phyloP scores from a whole-genome alignment of 148 eudicot species.

The Chenopodium berlandieri region DNA sequence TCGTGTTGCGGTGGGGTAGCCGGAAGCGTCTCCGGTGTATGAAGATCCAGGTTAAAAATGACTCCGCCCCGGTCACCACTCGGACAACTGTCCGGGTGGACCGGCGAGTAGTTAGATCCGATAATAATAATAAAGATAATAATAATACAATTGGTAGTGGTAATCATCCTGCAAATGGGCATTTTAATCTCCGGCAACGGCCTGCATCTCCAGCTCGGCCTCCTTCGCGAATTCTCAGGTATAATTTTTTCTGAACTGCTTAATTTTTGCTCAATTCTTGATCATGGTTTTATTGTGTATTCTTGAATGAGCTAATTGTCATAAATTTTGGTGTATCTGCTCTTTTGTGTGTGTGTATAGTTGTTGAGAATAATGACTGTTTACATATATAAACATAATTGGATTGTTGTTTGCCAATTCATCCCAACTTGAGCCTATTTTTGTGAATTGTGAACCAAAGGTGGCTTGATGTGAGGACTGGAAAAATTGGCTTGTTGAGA shows the following conservation, averaged over 20 bases:
- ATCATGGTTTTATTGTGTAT: not conserved
- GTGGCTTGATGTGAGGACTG: not conserved
- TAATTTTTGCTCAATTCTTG: not conserved
- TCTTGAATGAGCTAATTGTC: not conserved
- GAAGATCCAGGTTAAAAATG: constrained; percentile 71
- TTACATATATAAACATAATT: no score
- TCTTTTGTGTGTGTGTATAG: not conserved
- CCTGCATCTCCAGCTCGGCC: not conserved
- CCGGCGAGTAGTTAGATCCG: constrained; percentile 44
- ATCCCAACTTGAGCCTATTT: not conserved
- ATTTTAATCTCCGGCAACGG: not conserved
- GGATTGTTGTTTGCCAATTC: not conserved
- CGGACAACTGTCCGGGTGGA: constrained; percentile 51
- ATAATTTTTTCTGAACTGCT: not conserved
- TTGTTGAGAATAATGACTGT: not conserved
- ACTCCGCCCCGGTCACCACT: constrained; percentile 32
- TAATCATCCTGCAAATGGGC: not conserved
- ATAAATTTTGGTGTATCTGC: not conserved
- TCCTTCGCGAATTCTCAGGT: not conserved
- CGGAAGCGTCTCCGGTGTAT: constrained; percentile 74
- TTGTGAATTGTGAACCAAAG: not conserved
- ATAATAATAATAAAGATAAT: no score
- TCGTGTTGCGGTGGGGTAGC: constrained; percentile 83
- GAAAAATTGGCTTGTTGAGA: not conserved
- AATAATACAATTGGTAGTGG: not conserved